phyloP scores from a whole-genome alignment of 2,329 filamentous ascomycete genomes.

The Acarospora socialis region DNA sequence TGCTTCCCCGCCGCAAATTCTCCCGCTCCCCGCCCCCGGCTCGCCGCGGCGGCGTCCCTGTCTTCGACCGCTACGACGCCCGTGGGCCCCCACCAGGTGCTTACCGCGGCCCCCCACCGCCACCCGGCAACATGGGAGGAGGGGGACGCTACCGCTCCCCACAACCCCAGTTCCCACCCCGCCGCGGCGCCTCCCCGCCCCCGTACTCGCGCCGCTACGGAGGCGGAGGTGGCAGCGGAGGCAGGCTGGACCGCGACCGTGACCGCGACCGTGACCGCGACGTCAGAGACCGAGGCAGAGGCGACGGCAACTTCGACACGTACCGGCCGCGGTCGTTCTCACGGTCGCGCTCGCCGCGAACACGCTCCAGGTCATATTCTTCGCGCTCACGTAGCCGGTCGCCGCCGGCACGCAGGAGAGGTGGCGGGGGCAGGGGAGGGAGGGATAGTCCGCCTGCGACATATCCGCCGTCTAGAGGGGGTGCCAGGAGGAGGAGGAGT shows the following conservation, averaged over 20 bases:
- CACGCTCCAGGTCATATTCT: conserved; percentile 26
- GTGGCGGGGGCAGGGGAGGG: conserved; percentile 16
- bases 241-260: conserved; percentile 17
- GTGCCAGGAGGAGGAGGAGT: conserved; percentile 36
- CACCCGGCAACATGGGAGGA: conserved; percentile 13
- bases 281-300: no score
- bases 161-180: conserved; percentile 8
- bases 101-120: conserved; percentile 11
- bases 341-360: conserved; percentile 30
- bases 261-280: no score
- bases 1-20: conserved; percentile 69
- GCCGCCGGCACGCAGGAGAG: conserved; percentile 9
- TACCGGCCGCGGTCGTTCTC: conserved; percentile 25
- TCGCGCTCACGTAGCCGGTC: conserved; percentile 23
- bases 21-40: conserved; percentile 63
- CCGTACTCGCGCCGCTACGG: no score
- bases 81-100: conserved; percentile 15
- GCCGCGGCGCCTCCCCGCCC: conserved; percentile 13
- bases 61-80: conserved; percentile 33
- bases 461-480: conserved; percentile 27
- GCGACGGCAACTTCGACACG: conserved; percentile 35
- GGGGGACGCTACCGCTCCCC: conserved; percentile 18
- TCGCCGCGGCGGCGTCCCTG: conserved; percentile 46
- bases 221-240: conserved; percentile 18
- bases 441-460: conserved; percentile 24